phyloP scores from a whole-genome alignment of 164 flowering plant species.

The Piper betle region DNA sequence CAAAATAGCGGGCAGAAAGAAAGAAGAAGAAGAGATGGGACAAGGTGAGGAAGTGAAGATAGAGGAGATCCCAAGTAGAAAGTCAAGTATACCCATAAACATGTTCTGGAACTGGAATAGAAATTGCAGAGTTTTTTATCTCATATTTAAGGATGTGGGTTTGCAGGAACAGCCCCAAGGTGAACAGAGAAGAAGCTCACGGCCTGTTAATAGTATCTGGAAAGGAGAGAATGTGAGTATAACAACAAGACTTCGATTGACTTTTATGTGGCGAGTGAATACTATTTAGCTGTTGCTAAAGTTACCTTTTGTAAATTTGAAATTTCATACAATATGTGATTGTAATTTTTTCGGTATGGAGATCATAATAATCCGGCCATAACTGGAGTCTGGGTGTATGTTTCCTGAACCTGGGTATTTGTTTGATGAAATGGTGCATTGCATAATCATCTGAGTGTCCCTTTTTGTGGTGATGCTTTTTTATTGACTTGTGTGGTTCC shows the following conservation, averaged over 20 bases:
- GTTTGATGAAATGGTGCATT: neutral
- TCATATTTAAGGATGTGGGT: neutral
- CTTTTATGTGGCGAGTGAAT: conserved; percentile 57
- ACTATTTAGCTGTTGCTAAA: neutral
- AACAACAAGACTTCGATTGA: conserved; percentile 65
- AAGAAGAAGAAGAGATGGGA: conserved; percentile 27
- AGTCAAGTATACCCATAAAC: conserved; percentile 25
- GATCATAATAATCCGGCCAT: conserved; percentile 40
- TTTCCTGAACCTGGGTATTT: neutral
- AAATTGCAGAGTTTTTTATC: neutral
- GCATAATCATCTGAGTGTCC: neutral
- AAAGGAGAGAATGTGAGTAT: conserved; percentile 94
- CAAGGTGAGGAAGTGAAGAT: conserved; percentile 41
- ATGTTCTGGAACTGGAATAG: too few species aligned
- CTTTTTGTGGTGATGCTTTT: neutral
- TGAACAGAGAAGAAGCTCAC: conserved; percentile 52
- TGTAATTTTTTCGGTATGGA: conserved; percentile 40
- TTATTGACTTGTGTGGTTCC: neutral
- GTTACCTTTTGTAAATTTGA: neutral
- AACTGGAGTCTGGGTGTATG: conserved; percentile 81
- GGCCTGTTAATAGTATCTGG: too few species aligned
- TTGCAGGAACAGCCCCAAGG: conserved; percentile 43
- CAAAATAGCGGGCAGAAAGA: too few species aligned
- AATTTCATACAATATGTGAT: neutral
- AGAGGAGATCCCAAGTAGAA: conserved; percentile 28